Evolutionary conservation across 495 filamentous ascomycete species (phyloP).

Genomic region (Neurospora sp.): DNA sequence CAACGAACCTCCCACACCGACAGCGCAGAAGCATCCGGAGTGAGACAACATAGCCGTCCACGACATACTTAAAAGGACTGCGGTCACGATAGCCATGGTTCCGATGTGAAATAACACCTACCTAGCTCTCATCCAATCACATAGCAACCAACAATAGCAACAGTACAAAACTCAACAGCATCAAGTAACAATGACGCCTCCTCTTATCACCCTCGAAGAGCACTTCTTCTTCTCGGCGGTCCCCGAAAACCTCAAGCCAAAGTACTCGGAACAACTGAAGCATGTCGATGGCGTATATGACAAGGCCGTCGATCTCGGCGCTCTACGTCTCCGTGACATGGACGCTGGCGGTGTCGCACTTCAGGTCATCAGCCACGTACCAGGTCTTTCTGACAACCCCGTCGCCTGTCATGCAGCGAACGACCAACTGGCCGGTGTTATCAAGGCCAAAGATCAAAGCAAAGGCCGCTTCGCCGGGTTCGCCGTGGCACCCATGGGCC

Average conservation of each 20-base stretch:
- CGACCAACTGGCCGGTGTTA: constrained; percentile 41
- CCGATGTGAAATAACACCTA: not conserved
- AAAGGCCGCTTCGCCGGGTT: constrained; percentile 43
- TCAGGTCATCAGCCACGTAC: constrained; percentile 48
- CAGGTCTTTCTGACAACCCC: constrained; percentile 24
- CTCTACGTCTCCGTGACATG: constrained; percentile 41
- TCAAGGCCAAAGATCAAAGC: constrained; percentile 20
- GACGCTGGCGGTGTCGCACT: constrained; percentile 37
- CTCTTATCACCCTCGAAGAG: constrained; percentile 51
- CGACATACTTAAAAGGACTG: not conserved
- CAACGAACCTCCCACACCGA: not conserved
- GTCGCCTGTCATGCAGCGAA: constrained; percentile 35
- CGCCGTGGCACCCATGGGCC: constrained; percentile 40
- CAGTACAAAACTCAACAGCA: not conserved
- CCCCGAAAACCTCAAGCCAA: constrained; percentile 6
- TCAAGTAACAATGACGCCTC: constrained; percentile 7
- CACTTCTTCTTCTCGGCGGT: constrained; percentile 41
- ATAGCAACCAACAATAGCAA: not conserved
- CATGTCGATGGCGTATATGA: constrained; percentile 11
- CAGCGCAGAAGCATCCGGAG: not conserved
- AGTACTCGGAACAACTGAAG: constrained; percentile 23
- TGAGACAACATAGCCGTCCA: not conserved
- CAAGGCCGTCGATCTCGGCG: constrained; percentile 29
- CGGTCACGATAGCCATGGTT: not conserved
- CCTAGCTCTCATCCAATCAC: not conserved